A percentile compares a stretch with the other conserved stretches of the same genome.
Conservation (phyloP, 257 asterid species). For the Penstemon eatonii region DNA sequence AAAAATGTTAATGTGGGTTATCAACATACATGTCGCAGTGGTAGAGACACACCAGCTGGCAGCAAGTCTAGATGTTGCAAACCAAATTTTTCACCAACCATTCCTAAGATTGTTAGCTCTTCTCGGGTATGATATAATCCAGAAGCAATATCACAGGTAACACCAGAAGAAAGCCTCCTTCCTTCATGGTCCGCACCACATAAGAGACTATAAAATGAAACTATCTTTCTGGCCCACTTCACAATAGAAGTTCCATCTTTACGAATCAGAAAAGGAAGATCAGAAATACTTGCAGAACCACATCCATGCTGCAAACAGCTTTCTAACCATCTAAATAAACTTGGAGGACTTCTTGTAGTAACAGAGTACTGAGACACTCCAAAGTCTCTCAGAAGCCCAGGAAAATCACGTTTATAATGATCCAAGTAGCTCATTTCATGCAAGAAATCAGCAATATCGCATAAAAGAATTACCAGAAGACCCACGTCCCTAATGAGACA, state of each 20-base stretch:
- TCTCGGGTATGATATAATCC: slow-evolving; percentile 66
- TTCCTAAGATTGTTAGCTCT: slow-evolving; percentile 82
- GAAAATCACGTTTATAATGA: slow-evolving; percentile 88
- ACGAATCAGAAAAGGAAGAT: slow-evolving; percentile 70
- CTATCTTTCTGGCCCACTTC: slow-evolving; percentile 85
- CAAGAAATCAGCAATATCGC: slow-evolving; percentile 66
- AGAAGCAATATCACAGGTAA: slow-evolving; percentile 64
- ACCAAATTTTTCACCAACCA: slow-evolving; percentile 97
- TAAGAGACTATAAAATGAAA: slow-evolving; percentile 83
- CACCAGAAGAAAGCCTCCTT: slow-evolving; percentile 76
- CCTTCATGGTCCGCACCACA: slow-evolving; percentile 77
- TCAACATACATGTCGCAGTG: slow-evolving; percentile 86
- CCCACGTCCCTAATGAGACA: slow-evolving; percentile 72
- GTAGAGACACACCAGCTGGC: slow-evolving; percentile 94
- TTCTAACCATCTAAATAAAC: slow-evolving; percentile 90
- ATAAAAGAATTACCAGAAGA: slow-evolving; percentile 73
- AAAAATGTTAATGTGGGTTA: slow-evolving; percentile 15
- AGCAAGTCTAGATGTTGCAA: slow-evolving; percentile 87
- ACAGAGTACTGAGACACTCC: slow-evolving; percentile 35
- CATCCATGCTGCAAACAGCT: slow-evolving; percentile 75
- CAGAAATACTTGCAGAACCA: slow-evolving; percentile 53
- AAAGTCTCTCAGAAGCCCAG: slow-evolving; percentile 50
- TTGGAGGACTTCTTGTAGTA: slow-evolving; percentile 62
- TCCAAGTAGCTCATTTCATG: slow-evolving; percentile 77
- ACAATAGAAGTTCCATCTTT: slow-evolving; percentile 69